A percentile compares a stretch with the other conserved stretches of the same genome.
Evolutionary conservation across 2,329 filamentous ascomycete species (phyloP).

Genomic region (Plenodomus lindquistii): DNA sequence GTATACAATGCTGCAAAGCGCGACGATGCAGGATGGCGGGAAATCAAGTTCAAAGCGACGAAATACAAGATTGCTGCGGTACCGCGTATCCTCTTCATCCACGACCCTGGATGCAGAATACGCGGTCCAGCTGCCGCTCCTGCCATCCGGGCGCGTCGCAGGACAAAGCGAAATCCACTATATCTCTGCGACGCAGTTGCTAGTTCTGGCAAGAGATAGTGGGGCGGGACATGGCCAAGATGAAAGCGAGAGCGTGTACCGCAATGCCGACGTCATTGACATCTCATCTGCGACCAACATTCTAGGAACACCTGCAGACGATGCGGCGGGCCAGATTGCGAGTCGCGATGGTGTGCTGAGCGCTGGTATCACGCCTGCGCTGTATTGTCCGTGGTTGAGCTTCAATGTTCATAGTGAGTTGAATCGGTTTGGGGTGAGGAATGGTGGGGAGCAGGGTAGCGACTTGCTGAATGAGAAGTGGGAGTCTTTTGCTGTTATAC

Average conservation of each 20-base stretch:
- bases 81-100: slow-evolving; percentile 58
- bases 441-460: slow-evolving; percentile 64
- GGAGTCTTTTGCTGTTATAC: slow-evolving; percentile 69
- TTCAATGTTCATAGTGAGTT: slow-evolving; percentile 70
- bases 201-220: slow-evolving; percentile 68
- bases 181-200: slow-evolving; percentile 65
- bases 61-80: slow-evolving; percentile 66
- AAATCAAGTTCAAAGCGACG: slow-evolving; percentile 58
- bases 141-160: slow-evolving; percentile 59
- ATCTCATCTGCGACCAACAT: slow-evolving; percentile 65
- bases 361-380: slow-evolving; percentile 58
- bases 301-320: slow-evolving; percentile 48
- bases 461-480: slow-evolving; percentile 74
- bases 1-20: slow-evolving; percentile 68
- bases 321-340: slow-evolving; percentile 50
- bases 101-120: slow-evolving; percentile 63
- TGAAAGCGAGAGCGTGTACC: slow-evolving; percentile 61
- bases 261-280: slow-evolving; percentile 71
- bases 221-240: slow-evolving; percentile 61
- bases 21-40: slow-evolving; percentile 57
- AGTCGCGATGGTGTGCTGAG: slow-evolving; percentile 58
- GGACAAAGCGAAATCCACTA: slow-evolving; percentile 71
- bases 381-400: slow-evolving; percentile 69
- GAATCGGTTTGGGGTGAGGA: slow-evolving; percentile 67
- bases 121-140: slow-evolving; percentile 67